These are phyloP conservation scores for Bothriochloa decipiens DNA, from an alignment of 176 grass and related monocot genomes.

Conservation along the genomic window DNA sequence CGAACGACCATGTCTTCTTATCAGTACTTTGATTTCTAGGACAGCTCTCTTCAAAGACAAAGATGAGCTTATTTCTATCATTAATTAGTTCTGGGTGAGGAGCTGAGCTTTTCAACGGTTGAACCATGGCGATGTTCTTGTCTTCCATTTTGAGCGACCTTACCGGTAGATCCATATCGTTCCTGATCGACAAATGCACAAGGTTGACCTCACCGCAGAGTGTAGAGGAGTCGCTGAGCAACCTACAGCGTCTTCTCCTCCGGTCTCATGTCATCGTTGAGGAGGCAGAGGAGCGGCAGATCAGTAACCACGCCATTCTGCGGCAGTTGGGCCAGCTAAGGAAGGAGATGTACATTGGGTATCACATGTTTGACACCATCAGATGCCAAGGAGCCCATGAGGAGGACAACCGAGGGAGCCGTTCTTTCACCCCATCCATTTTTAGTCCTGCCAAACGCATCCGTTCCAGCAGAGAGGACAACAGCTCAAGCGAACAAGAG, in stretches of 20 bases:
- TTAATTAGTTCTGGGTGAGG: no score
- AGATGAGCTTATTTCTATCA: no score
- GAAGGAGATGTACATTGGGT: constrained; percentile 5
- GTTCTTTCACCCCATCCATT: no score
- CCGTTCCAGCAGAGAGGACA: no score
- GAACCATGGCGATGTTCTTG: not conserved
- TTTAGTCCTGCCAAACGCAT: no score
- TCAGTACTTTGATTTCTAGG: no score
- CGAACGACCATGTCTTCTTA: no score
- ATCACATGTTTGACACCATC: not conserved
- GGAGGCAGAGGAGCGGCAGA: not conserved
- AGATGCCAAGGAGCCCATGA: not conserved
- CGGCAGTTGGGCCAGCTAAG: not conserved
- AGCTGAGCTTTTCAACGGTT: no score
- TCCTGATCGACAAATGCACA: not conserved
- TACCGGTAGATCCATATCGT: constrained; percentile 14
- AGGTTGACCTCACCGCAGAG: not conserved
- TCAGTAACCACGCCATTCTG: constrained; percentile 3
- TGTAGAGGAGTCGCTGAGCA: not conserved
- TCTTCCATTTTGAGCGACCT: constrained; percentile 4
- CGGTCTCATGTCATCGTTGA: not conserved
- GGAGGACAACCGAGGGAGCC: not conserved
- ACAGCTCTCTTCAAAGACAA: no score
- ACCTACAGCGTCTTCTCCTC: not conserved
- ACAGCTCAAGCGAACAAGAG: no score